A percentile compares a stretch with the other conserved stretches of the same genome.
These are phyloP conservation scores for Alliaria petiolata DNA, from an alignment of 345 rosid species.

Conservation along the genomic window DNA sequence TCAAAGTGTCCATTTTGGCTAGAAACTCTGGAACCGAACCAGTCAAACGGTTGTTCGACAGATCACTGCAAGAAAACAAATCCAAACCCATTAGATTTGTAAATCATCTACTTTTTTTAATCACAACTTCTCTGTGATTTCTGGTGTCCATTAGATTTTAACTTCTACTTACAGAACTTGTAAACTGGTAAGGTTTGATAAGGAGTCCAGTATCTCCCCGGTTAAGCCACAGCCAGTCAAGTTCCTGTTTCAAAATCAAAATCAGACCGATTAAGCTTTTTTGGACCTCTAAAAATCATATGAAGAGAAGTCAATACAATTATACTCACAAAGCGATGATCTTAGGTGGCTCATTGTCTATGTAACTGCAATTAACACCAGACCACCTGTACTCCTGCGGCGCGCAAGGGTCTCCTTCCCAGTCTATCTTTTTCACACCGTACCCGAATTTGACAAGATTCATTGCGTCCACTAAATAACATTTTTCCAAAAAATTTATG, in stretches of 20 bases:
- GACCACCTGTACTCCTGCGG: conserved; percentile 24
- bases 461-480: conserved; percentile 32
- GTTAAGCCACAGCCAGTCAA: conserved; percentile 34
- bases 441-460: conserved; percentile 30
- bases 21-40: neutral
- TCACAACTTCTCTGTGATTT: neutral
- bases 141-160: too few relatives aligned
- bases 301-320: neutral
- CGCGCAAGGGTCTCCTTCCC: conserved; percentile 48
- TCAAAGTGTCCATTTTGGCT: neutral
- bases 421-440: conserved; percentile 7
- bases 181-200: conserved; percentile 33
- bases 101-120: neutral
- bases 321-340: conserved; percentile 39
- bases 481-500: too few relatives aligned
- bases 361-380: conserved; percentile 33
- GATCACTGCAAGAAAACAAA: neutral
- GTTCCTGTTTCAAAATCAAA: conserved; percentile 15
- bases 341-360: neutral
- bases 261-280: neutral
- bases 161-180: conserved; percentile 34
- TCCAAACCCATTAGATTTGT: too few relatives aligned
- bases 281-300: neutral
- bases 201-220: conserved; percentile 29
- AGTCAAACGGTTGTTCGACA: neutral